Base-by-base conservation (phyloP, 176 grass and related monocot species). In the Ensete glaucum region DNA sequence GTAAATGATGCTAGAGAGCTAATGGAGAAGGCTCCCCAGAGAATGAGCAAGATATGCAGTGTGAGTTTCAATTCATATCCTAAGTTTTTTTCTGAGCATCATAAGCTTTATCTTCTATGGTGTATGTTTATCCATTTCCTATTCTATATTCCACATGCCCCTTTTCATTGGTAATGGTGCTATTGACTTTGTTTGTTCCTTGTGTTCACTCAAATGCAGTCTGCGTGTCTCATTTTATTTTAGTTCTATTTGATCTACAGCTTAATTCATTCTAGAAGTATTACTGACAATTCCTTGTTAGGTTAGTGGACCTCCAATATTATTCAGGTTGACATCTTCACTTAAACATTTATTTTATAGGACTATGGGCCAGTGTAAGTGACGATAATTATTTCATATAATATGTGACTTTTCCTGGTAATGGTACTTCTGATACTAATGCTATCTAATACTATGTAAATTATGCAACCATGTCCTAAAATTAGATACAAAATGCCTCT, bases 1-100 rank as follows among this genome's bases (percentile, higher is more conserved):
- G 80, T 86, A 52, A 86, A 86, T 71, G 69, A 86, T 19, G 58
- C 84, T 49, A 77, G 84, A 78, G 84, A 86, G 67, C 56, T 86
- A 75, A 48, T 82, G 52, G 84, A 86, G 80, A 86, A 78, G 23
- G 69, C 52, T n/a, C 76, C 79, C 17, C 80, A 86, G 20, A 82
- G 62, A 80, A 53, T 76, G 17, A 60, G 75, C 70, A 86, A 82
- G 59, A 86, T 86, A 49, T 71, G 76, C 52, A 86, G 53, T 57
- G 84, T 86, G 27, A 79, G 75, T 79, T 49, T 63, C 63, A 60
- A 20, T 76, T 79, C 9, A 62, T 24, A 15, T 24, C 22, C 20
- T 73, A 23, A 5, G 50, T 57, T 78, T 8, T 6, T 1, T 77
- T 77, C 20, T 3, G 9, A 50, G 12, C 48, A 70, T 70, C 9